Base-by-base conservation (phyloP, 164 flowering plant species). In the Echeveria elegans region DNA sequence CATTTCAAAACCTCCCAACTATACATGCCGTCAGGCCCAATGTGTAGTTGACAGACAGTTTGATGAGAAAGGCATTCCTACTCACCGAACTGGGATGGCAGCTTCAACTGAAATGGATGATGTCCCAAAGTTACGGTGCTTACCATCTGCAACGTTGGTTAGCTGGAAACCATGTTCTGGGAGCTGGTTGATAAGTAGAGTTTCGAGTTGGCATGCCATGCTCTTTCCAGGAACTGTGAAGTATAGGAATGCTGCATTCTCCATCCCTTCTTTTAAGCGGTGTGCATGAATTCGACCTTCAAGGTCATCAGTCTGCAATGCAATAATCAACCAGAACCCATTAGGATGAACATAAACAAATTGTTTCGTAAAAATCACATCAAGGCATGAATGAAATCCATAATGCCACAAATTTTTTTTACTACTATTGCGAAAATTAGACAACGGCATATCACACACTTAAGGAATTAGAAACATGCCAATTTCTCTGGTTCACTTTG, bases 171-270 rank as follows among this genome's bases (percentile, higher is more conserved):
- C 97, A 65, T 68, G 80, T 48, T 29, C 69, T 34, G 88, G 85
- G 12, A 94, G 94, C 75, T 88, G 97, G 77, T 91, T 91, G 71
- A 91, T 86, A 58, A 94, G 89, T 69, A 87, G 84, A 97, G n/a
- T 91, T 76, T 94, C 99, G 9, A 94, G 77, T 69, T 86, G 86
- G 76, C 96, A 82, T 4, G 99, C 99, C 29, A 87, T 66, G 76
- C 99, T 94, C 78, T 91, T 94, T 38, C 97, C 99, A 0, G 87
- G 86, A 48, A 91, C 99, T 40, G 71, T 10, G 71, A 89, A 71
- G 72, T 89, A 94, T 29, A 94, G 72, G 73, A 91, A 89, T 0
- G 77, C 45, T 0, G 83, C 87, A 36, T 73, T 78, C 71, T 85
- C 80, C 93, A 88, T 78, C 48, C 89, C 97, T 67, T 85, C 88